Evolutionary conservation across 352 stramenopile genomes (phyloP), one percentile per base, ranked within the genome.

Genomic region (Phytophthora kernoviae): DNA sequence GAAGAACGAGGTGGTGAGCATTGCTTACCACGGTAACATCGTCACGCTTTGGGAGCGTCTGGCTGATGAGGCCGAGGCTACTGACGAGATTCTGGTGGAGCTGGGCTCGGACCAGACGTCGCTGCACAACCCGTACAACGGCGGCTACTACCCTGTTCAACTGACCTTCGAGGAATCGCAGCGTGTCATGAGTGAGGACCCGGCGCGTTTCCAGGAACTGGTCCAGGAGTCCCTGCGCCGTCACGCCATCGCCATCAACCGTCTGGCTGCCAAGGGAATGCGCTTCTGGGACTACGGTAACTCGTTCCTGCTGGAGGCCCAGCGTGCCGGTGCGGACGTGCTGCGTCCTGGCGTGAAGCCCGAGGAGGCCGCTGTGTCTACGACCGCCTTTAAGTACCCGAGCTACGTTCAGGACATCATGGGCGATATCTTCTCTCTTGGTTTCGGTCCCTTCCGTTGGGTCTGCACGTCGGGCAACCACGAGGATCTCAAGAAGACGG

Each of bases 351-450:
- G 56, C 51, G 72, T 84, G 9, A 67, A 80, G 42, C 62, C 68
- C 22, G 75, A 84, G 21, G 70, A 73, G 17, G 74, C 83, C 24
- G 83, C 75, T 8, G 77, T 80, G 48, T 96, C 94, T 36, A 81
- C 82, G 15, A 87, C 73, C 2, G 78, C 84, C 32, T 96, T 96
- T 68, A 81, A 84, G 58, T 96, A 96, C 72, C 84, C 85, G 26
- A 93, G 79, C 24, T 96, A 96, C 66, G 86, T 96, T 26, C 86
- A 96, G 65, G 88, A 95, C 62, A 96, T 96, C 53, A 96, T 96
- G 87, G 88, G 88, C 39, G 87, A 96, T 70, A 95, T 96, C 57
- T 96, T 96, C 72, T 96, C 83, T 37, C 83, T 96, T 14, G 88
- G 88, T 21, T 96, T 96, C 62, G 88, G 88, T 15, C 87, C 88